A percentile compares a stretch with the other conserved stretches of the same genome.
These are phyloP conservation scores for Kwoniella europaea DNA, from an alignment of 768 basidiomycete genomes.

Conservation along the genomic window DNA sequence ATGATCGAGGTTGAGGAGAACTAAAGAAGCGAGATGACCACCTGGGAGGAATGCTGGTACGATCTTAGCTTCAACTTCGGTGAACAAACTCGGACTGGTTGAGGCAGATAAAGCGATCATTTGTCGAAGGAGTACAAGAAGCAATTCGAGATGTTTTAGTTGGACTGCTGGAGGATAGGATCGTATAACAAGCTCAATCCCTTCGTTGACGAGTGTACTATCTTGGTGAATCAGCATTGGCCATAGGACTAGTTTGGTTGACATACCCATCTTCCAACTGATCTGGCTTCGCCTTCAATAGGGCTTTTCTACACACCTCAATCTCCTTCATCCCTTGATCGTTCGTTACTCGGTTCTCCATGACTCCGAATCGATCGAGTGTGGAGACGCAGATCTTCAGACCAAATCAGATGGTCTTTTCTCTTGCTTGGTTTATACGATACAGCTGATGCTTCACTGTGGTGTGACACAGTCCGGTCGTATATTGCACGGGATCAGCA, in stretches of 20 bases:
- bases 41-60: slow-evolving; percentile 30
- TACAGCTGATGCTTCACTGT: too few relatives aligned
- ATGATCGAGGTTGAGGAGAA: slow-evolving; percentile 32
- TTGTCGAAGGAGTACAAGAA: slow-evolving; percentile 31
- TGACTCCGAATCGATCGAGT: background rate
- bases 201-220: slow-evolving; percentile 20
- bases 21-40: slow-evolving; percentile 16
- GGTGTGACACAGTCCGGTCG: too few relatives aligned
- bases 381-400: background rate
- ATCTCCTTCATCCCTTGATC: slow-evolving; percentile 14
- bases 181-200: slow-evolving; percentile 14
- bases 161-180: slow-evolving; percentile 9
- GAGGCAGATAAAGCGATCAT: slow-evolving; percentile 7
- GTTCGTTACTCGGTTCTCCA: background rate
- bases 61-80: slow-evolving; percentile 14
- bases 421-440: too few relatives aligned
- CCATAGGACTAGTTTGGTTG: background rate
- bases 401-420: background rate
- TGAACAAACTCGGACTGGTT: background rate
- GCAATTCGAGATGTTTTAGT: slow-evolving; percentile 34
- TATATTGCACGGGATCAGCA: background rate
- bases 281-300: slow-evolving; percentile 12
- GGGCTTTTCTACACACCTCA: slow-evolving; percentile 23
- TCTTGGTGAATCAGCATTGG: background rate
- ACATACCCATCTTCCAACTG: slow-evolving; percentile 23